Percentiles rank a stretch among this genome's conserved stretches.
Evolutionary conservation across 139 green algal species (phyloP).

Genomic region (Coelastrella sp.): DNA sequence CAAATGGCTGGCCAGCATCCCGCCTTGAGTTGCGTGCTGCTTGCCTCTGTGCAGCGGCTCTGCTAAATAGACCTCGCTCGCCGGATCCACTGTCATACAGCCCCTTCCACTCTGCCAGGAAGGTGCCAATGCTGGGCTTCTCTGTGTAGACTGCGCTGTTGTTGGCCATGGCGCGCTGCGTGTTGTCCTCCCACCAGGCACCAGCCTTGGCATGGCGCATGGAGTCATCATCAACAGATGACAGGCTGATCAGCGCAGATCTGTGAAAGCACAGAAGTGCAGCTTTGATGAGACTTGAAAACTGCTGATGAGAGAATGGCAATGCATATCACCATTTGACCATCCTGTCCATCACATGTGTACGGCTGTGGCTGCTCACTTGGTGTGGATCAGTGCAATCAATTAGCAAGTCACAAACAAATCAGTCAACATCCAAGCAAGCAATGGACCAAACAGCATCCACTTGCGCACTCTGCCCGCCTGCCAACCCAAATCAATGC

Average conservation of each 20-base stretch:
- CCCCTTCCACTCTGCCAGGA: constrained; percentile 56
- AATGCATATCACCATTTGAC: not conserved
- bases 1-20: constrained; percentile 42
- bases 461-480: not conserved
- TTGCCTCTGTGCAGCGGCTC: constrained; percentile 46
- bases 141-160: constrained; percentile 58
- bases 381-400: too few relatives aligned
- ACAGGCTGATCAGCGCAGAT: constrained; percentile 59
- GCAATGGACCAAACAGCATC: not conserved
- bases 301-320: not conserved
- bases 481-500: not conserved
- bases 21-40: constrained; percentile 38
- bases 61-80: constrained; percentile 61
- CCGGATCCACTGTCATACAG: constrained; percentile 57
- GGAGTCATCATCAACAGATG: constrained; percentile 32
- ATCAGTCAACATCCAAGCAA: not conserved
- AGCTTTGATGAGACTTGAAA: not conserved
- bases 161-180: constrained; percentile 59
- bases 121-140: constrained; percentile 45
- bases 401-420: too few relatives aligned
- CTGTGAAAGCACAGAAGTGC: not conserved
- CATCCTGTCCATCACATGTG: too few relatives aligned
- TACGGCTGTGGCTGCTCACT: not conserved
- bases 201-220: constrained; percentile 59
- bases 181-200: constrained; percentile 54